These are phyloP conservation scores for Arabis hirsuta DNA, from an alignment of 345 rosid genomes.

Conservation along the genomic window DNA sequence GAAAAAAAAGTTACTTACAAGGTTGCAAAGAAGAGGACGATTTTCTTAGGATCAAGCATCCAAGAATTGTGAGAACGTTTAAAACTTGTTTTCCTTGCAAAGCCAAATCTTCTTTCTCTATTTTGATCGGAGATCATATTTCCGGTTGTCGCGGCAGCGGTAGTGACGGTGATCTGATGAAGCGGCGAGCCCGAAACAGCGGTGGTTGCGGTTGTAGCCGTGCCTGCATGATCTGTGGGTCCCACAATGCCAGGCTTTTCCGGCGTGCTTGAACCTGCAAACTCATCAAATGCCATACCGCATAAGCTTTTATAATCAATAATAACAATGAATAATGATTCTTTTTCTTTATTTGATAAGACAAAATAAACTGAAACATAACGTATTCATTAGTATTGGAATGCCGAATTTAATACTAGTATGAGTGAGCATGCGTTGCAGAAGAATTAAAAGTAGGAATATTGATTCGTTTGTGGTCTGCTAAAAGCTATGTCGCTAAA, in stretches of 20 bases:
- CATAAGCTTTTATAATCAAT: slow-evolving; percentile 16
- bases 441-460: slow-evolving; percentile 25
- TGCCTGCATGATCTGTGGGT: slow-evolving; percentile 46
- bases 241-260: slow-evolving; percentile 54
- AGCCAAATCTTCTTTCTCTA: slow-evolving; percentile 51
- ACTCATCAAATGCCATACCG: slow-evolving; percentile 32
- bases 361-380: slow-evolving; percentile 38
- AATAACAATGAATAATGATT: slow-evolving; percentile 7
- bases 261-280: slow-evolving; percentile 57
- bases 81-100: slow-evolving; percentile 66
- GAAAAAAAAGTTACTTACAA: slow-evolving; percentile 53
- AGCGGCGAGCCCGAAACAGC: slow-evolving; percentile 31
- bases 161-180: slow-evolving; percentile 81
- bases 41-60: slow-evolving; percentile 83
- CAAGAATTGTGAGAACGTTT: slow-evolving; percentile 62
- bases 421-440: slow-evolving; percentile 32
- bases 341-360: slow-evolving; percentile 30
- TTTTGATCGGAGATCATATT: slow-evolving; percentile 38
- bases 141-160: slow-evolving; percentile 48
- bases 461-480: slow-evolving; percentile 15
- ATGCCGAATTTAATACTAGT: slow-evolving; percentile 21
- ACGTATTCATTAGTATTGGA: slow-evolving; percentile 19
- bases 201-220: slow-evolving; percentile 13
- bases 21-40: slow-evolving; percentile 86
- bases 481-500: slow-evolving; percentile 19